Evolutionary conservation across 768 basidiomycete genomes (phyloP).

Genomic region (Hypsizygus marmoreus): DNA sequence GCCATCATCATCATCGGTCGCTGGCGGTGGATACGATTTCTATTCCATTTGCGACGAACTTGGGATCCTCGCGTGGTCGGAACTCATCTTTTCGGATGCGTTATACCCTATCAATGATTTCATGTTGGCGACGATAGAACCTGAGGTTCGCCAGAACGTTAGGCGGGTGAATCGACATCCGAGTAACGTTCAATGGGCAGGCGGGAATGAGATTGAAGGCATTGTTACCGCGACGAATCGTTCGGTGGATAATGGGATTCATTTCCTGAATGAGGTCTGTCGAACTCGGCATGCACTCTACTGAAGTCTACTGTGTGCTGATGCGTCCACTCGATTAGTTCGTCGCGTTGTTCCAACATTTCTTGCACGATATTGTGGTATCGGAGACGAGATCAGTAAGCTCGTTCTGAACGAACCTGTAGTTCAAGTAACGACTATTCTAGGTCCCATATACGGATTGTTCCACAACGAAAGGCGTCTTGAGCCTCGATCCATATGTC

Average conservation of each 20-base stretch:
- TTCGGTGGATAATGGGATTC: constrained; percentile 41
- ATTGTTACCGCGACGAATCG: constrained; percentile 43
- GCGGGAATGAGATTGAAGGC: constrained; percentile 62
- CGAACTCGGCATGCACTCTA: no score
- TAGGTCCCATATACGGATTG: constrained; percentile 62
- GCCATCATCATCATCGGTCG: constrained; percentile 39
- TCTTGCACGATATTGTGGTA: constrained; percentile 47
- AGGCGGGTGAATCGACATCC: constrained; percentile 56
- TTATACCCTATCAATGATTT: constrained; percentile 58
- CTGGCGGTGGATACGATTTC: constrained; percentile 54
- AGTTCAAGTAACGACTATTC: background rate
- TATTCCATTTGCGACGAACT: constrained; percentile 61
- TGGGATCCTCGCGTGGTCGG: constrained; percentile 62
- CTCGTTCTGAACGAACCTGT: background rate
- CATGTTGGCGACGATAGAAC: constrained; percentile 49
- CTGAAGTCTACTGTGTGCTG: background rate
- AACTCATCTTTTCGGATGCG: constrained; percentile 60
- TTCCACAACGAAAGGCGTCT: constrained; percentile 56
- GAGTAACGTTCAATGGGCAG: constrained; percentile 61
- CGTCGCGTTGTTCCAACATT: constrained; percentile 52
- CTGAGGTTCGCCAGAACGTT: constrained; percentile 60
- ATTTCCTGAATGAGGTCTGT: constrained; percentile 51
- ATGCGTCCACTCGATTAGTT: constrained; percentile 34
- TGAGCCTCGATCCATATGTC: constrained; percentile 58
- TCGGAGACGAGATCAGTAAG: constrained; percentile 53